phyloP scores from a whole-genome alignment of 202 grass and related monocot species.

The Setaria italica region DNA sequence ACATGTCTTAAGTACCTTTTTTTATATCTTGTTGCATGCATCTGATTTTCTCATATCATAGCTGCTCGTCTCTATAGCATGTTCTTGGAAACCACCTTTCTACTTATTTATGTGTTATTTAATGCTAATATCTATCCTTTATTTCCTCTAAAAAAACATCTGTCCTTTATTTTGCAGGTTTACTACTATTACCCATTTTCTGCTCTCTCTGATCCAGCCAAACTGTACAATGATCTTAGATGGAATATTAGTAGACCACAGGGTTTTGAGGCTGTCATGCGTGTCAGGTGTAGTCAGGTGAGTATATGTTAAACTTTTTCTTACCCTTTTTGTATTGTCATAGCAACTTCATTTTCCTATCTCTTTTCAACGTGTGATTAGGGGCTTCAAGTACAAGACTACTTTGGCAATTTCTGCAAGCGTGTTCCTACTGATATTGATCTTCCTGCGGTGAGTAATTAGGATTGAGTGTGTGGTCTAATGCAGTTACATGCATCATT shows the following conservation, averaged over 20 bases:
- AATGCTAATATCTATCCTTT: not conserved
- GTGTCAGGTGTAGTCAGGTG: constrained; percentile 79
- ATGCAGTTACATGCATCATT: not conserved
- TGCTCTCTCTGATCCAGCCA: constrained; percentile 82
- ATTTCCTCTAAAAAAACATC: not conserved
- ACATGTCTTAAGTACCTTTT: not conserved
- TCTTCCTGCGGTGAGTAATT: constrained; percentile 71
- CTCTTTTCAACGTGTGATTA: constrained; percentile 39
- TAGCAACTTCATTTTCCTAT: constrained; percentile 22
- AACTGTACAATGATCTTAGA: constrained; percentile 91
- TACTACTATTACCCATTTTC: constrained; percentile 97
- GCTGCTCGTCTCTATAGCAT: not conserved
- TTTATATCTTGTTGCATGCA: not conserved
- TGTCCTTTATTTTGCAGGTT: constrained; percentile 60
- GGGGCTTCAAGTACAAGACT: constrained; percentile 89
- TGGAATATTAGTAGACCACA: constrained; percentile 95
- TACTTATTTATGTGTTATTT: constrained; percentile 8
- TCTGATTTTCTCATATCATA: not conserved
- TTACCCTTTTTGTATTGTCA: not conserved
- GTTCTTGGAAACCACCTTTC: not conserved
- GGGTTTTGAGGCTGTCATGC: constrained; percentile 90
- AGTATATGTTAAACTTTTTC: not conserved
- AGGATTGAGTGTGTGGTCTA: not conserved
- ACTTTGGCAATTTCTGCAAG: constrained; percentile 86
- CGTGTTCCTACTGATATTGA: constrained; percentile 95